These are phyloP conservation scores for Pleurotus citrinopileatus DNA, from an alignment of 768 basidiomycete genomes.

Conservation along the genomic window DNA sequence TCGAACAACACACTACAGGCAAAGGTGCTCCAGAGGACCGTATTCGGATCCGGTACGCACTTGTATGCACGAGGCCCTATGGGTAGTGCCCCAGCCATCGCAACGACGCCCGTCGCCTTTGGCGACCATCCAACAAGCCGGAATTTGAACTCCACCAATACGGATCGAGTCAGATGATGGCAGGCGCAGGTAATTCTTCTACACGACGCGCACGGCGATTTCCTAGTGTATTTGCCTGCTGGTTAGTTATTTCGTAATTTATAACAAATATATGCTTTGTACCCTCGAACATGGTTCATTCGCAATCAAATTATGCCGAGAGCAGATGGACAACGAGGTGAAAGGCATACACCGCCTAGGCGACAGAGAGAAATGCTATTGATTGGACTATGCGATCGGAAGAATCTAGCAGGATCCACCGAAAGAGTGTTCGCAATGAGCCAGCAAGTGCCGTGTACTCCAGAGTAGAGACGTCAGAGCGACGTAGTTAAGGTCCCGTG, in stretches of 20 bases:
- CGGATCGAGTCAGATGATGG: constrained; percentile 4
- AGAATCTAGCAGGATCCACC: neutral
- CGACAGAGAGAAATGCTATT: neutral
- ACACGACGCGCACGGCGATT: constrained; percentile 1
- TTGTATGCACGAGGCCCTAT: neutral
- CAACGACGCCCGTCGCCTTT: neutral
- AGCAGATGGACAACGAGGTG: neutral
- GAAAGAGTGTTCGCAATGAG: neutral
- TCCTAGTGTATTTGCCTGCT: neutral
- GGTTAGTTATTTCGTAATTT: constrained; percentile 8
- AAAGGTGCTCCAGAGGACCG: neutral
- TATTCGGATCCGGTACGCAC: neutral
- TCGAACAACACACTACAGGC: too few relatives aligned
- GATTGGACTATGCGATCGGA: neutral
- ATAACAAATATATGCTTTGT: neutral
- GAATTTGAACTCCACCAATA: neutral
- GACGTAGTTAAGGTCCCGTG: neutral
- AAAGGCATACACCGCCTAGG: neutral
- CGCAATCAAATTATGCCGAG: neutral
- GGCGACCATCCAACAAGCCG: neutral
- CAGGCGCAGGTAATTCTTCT: neutral
- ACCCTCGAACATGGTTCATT: constrained; percentile 6
- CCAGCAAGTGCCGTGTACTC: neutral
- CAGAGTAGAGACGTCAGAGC: neutral
- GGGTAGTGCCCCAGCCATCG: neutral